Conservation (phyloP, 1,139 yeast genomes). For the Yamadazyma jaroonii region DNA sequence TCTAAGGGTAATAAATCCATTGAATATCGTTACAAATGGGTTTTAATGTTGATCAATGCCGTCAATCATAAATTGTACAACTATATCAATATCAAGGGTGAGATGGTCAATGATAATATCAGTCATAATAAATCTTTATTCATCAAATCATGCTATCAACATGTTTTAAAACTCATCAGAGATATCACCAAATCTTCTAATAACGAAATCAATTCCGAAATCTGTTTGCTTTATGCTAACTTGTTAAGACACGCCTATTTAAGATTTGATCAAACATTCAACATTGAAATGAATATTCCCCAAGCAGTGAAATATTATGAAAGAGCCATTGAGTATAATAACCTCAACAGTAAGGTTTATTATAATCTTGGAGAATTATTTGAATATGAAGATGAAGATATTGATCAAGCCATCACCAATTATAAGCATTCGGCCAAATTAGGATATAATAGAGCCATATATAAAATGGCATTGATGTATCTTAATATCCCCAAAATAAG, state of each 20-base stretch:
- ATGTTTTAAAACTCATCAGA: conserved; percentile 35
- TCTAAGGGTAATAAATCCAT: conserved; percentile 44
- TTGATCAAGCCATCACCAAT: conserved; percentile 32
- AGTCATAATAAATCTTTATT: conserved; percentile 34
- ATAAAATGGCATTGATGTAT: conserved; percentile 39
- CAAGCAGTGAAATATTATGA: conserved; percentile 33
- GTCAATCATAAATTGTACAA: conserved; percentile 40
- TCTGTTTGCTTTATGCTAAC: conserved; percentile 39
- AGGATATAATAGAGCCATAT: conserved; percentile 46
- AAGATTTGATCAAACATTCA: conserved; percentile 37
- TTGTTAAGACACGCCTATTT: conserved; percentile 37
- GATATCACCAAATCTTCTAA: conserved; percentile 29
- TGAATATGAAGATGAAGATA: conserved; percentile 32
- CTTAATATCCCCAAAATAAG: conserved; percentile 35
- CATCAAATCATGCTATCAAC: conserved; percentile 40
- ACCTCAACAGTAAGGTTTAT: conserved; percentile 32
- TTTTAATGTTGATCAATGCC: conserved; percentile 42
- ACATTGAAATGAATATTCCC: conserved; percentile 28
- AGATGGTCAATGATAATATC: conserved; percentile 33
- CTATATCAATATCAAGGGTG: conserved; percentile 46
- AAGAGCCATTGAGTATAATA: conserved; percentile 31
- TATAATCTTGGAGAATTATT: conserved; percentile 42
- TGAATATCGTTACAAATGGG: conserved; percentile 45
- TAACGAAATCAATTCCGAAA: conserved; percentile 25
- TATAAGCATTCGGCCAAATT: conserved; percentile 40